Conservation (phyloP, 148 eudicot genomes). For the Heliosperma pusillum region DNA sequence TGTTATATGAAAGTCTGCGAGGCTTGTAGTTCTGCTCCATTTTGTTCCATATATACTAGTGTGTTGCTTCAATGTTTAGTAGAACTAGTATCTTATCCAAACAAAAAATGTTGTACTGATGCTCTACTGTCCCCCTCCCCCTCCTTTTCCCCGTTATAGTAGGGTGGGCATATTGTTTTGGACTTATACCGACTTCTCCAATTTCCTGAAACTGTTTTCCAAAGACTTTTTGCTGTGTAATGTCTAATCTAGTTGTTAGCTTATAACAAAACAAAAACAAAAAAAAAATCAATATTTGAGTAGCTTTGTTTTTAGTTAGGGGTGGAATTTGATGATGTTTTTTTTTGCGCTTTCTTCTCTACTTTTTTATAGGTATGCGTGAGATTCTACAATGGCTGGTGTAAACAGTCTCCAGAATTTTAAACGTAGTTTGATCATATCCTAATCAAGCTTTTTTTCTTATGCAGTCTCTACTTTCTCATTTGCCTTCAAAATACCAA, state of each 20-base stretch:
- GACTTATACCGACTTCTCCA: not conserved
- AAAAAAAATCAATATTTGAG: not conserved
- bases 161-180: not conserved
- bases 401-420: not conserved
- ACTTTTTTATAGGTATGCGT: not conserved
- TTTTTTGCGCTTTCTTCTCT: not conserved
- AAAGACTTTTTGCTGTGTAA: not conserved
- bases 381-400: not conserved
- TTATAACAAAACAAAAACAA: not conserved
- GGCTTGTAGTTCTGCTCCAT: not conserved
- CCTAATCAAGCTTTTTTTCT: conserved; percentile 18
- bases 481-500: conserved; percentile 68
- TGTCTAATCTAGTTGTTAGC: not conserved
- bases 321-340: not conserved
- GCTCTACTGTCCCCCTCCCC: not conserved
- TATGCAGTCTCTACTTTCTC: conserved; percentile 74
- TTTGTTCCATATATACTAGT: not conserved
- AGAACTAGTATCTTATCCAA: no score
- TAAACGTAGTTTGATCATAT: not conserved
- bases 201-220: not conserved
- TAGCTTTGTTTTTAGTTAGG: not conserved
- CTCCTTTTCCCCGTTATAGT: not conserved
- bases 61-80: no score
- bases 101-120: no score
- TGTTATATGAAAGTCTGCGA: not conserved